Percentiles rank a stretch among this genome's conserved stretches.
Evolutionary conservation across 768 basidiomycete genomes (phyloP).

Genomic region (Termitomyces sp.): DNA sequence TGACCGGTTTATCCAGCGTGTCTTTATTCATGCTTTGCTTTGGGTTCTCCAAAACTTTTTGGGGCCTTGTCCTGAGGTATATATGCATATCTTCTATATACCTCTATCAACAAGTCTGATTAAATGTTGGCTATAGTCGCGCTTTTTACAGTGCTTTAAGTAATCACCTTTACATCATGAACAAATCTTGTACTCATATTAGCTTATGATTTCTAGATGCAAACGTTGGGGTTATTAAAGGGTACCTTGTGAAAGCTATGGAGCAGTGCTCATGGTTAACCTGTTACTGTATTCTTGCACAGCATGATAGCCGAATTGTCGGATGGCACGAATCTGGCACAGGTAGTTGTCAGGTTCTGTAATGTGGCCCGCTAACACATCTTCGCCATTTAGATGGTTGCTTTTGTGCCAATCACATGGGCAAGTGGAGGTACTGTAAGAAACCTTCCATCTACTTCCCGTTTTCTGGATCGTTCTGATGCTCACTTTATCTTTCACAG

Average conservation of each 20-base stretch:
- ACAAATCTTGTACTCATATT: neutral
- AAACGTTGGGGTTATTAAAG: slow-evolving; percentile 69
- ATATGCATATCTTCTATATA: slow-evolving; percentile 1
- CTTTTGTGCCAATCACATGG: slow-evolving; percentile 56
- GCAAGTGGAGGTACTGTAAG: slow-evolving; percentile 18
- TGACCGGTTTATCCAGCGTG: slow-evolving; percentile 61
- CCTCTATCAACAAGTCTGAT: neutral
- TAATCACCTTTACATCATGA: slow-evolving; percentile 20
- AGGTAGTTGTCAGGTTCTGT: slow-evolving; percentile 25
- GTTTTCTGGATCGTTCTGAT: neutral
- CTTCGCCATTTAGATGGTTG: slow-evolving; percentile 39
- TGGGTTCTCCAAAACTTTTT: slow-evolving; percentile 65
- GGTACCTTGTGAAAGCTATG: slow-evolving; percentile 16
- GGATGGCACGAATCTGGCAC: slow-evolving; percentile 63
- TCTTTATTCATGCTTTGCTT: slow-evolving; percentile 69
- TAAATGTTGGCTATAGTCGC: slow-evolving; percentile 35
- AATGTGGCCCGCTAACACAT: neutral
- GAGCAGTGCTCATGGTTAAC: neutral
- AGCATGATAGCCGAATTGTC: slow-evolving; percentile 74
- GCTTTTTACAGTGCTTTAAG: slow-evolving; percentile 66
- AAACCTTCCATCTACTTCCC: neutral
- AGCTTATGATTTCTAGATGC: slow-evolving; percentile 28
- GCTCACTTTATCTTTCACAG: slow-evolving; percentile 9
- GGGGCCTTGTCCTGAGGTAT: slow-evolving; percentile 51
- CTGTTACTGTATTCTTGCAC: neutral